Evolutionary conservation across 352 stramenopile genomes (phyloP).

Genomic region (Hyaloperonospora brassicae): DNA sequence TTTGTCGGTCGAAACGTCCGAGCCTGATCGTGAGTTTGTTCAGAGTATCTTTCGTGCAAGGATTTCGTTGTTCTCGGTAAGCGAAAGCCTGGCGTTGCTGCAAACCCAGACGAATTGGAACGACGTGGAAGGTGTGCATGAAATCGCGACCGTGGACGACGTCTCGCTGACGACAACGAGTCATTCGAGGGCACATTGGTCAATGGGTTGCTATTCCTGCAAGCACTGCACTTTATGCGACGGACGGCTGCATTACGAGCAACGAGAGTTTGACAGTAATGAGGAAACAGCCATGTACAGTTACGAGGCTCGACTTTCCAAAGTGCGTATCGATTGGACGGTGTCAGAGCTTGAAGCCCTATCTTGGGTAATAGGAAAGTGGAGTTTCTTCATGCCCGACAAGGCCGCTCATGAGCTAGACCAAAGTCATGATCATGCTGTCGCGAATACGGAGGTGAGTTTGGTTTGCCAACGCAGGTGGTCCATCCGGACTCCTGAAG

Average conservation of each 20-base stretch:
- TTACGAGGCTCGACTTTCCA: constrained; percentile 44
- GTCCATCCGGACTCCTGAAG: constrained; percentile 22
- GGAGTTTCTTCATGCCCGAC: constrained; percentile 65
- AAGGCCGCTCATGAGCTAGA: constrained; percentile 13
- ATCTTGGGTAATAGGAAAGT: constrained; percentile 65
- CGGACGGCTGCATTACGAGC: constrained; percentile 12
- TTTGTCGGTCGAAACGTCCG: constrained; percentile 29
- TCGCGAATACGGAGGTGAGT: constrained; percentile 18
- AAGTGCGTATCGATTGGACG: constrained; percentile 40
- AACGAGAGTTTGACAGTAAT: constrained; percentile 17
- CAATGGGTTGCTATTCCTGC: constrained; percentile 37
- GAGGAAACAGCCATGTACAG: constrained; percentile 62
- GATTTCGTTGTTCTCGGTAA: constrained; percentile 34
- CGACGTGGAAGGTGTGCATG: constrained; percentile 23
- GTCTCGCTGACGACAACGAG: constrained; percentile 36
- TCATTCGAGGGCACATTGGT: constrained; percentile 45
- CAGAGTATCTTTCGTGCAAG: constrained; percentile 29
- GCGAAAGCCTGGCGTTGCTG: constrained; percentile 22
- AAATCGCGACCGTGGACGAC: constrained; percentile 34
- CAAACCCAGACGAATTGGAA: constrained; percentile 24
- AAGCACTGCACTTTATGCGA: constrained; percentile 28
- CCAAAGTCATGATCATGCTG: constrained; percentile 26
- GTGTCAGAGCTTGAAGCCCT: constrained; percentile 57
- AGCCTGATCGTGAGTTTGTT: constrained; percentile 28
- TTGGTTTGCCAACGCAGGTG: constrained; percentile 27